Base-by-base conservation (phyloP, 148 eudicot species). In the Vaccinium myrtillus region DNA sequence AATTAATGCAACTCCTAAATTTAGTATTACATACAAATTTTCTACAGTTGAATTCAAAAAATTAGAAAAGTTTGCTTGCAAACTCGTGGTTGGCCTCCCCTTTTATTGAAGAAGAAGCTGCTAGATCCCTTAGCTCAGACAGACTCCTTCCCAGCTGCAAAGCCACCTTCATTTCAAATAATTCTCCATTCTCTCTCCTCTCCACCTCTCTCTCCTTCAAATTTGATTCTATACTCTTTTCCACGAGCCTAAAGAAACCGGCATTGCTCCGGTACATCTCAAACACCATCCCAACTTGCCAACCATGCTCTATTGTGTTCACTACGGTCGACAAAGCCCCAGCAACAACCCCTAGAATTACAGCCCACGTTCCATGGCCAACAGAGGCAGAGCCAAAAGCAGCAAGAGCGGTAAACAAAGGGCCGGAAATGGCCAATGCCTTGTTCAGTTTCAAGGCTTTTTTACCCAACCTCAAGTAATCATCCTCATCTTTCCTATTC, bases 281-380 rank as follows among this genome's bases (percentile, higher is more conserved):
- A 79, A 87, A 78, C 78, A 92, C 90, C 92, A 92, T 91, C 75
- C 93, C 94, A 39, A 92, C 94, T 87, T 92, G 94, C 6, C 90
- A 89, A 50, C 94, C 93, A 16, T 84, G 86, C 77, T 84, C 77
- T 6, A 70, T 11, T 11, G 86, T 79, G 65, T 84, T 84, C 1
- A 84, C 55, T 0, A 86, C 87, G 84, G 82, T 81, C 1, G 91
- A 87, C 18, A 88, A 48, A n/a, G 88, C 77, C 13, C 84, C 88
- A 1, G 88, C 90, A 13, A 83, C 85, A 0, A 63, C 88, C 6
- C 87, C 91, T 0, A 78, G 21, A 36, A 51, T 32, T 7, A 27
- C 80, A 19, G 78, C 78, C 78, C 50, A 43, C 13, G 55, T 0
- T 3, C 79, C 56, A 23, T 48, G 55, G 14, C 80, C 80, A 6